These are phyloP conservation scores for Withania somnifera DNA, from an alignment of 305 asterid species.

Conservation along the genomic window DNA sequence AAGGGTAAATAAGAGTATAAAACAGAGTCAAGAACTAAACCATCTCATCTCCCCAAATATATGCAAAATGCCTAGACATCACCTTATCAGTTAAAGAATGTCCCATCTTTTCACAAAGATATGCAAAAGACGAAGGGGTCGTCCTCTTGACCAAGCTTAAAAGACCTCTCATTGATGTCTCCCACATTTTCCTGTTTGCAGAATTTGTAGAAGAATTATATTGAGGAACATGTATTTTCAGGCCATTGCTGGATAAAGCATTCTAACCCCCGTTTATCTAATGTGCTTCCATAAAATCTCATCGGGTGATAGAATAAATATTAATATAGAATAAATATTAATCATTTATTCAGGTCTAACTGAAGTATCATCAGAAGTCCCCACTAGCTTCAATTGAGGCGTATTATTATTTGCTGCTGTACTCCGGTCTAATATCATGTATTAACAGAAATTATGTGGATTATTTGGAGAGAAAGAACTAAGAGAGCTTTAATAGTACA, in stretches of 20 bases:
- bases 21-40: not conserved
- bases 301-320: not conserved
- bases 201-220: not conserved
- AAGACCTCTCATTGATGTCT: constrained; percentile 92
- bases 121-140: constrained; percentile 75
- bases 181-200: constrained; percentile 92
- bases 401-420: not conserved
- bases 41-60: not conserved
- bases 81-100: constrained; percentile 78
- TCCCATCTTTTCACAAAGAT: constrained; percentile 84
- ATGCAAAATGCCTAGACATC: not conserved
- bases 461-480: not conserved
- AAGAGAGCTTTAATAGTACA: not conserved
- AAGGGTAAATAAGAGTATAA: not conserved
- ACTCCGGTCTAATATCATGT: not conserved
- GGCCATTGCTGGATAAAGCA: not conserved
- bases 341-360: not conserved
- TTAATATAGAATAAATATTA: not conserved
- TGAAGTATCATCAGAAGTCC: not conserved
- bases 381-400: not conserved
- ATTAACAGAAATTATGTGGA: not conserved
- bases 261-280: not conserved
- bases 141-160: constrained; percentile 86
- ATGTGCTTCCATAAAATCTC: not conserved
- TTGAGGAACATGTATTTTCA: not conserved